Base-by-base conservation (phyloP, 345 rosid genomes). In the Capsella bursapastoris region DNA sequence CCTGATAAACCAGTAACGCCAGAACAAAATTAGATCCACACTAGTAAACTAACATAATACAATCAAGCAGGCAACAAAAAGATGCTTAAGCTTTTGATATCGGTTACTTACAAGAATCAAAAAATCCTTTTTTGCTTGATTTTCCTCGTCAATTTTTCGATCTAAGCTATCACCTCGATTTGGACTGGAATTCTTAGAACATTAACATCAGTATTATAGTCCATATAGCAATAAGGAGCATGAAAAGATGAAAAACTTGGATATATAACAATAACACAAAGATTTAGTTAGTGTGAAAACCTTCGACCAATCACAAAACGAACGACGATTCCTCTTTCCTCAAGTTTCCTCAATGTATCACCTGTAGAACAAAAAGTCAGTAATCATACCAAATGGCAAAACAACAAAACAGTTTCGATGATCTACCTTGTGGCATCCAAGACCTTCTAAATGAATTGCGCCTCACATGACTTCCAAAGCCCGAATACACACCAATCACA, bases 151-250 rank as follows among this genome's bases (percentile, higher is more conserved):
- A 38, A 95, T 89, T 62, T 83, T 88, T 59, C 93, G 91, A 79
- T 92, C 98, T 70, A 95, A 79, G 85, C 99, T 95, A 84, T 95
- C 97, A 50, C 97, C 99, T 49, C 94, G 90, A 76, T 92, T 95
- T 69, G 96, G 82, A 82, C 99, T 95, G 91, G 35, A 71, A 35
- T 71, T 50, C 53, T 50, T 40, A 65, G 65, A 65, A 34, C 59
- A 76, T 45, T 29, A 69, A 56, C 51, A 76, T 71, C 25, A 71
- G 77, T 32, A 57, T 50, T 27, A 65, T 27, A 9, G 55, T 41
- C 60, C 59, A 29, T 16, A 56, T 35, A 18, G 15, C 1, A 5
- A 41, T 27, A 49, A 34, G 1, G 29, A 18, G 52, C 2, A 38
- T 4, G 1, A 35, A 57, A 45, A 27, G 9, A 25, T 10, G 2